phyloP scores from a whole-genome alignment of 768 basidiomycete genomes.

The Cyathus striatus region DNA sequence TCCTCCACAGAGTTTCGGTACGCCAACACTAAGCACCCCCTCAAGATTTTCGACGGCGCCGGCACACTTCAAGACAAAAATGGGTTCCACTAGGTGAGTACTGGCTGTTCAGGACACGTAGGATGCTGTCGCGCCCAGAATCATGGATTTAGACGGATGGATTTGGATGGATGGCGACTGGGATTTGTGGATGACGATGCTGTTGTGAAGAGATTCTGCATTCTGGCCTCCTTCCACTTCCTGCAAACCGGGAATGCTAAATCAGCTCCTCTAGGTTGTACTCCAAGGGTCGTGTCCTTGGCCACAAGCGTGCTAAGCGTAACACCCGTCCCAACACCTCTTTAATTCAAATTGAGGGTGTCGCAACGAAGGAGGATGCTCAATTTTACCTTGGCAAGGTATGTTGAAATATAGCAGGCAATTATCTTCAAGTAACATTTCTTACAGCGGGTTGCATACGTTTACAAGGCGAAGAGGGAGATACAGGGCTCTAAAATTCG shows the following conservation, averaged over 20 bases:
- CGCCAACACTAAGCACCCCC: constrained; percentile 21
- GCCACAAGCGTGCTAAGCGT: constrained; percentile 98
- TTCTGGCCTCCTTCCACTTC: constrained; percentile 1
- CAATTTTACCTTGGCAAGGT: constrained; percentile 99
- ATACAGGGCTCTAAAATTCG: constrained; percentile 93
- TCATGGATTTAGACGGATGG: constrained; percentile 34
- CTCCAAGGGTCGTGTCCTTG: constrained; percentile 93
- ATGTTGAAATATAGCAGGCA: constrained; percentile 14
- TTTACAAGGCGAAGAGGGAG: constrained; percentile 95
- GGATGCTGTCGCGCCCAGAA: constrained; percentile 4
- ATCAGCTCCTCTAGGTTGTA: constrained; percentile 62
- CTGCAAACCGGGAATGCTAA: neutral
- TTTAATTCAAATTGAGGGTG: constrained; percentile 96
- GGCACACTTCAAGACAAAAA: constrained; percentile 49
- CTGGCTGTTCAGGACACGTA: constrained; percentile 12
- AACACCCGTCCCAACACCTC: constrained; percentile 96
- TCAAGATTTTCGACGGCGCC: constrained; percentile 41
- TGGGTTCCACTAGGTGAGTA: constrained; percentile 80
- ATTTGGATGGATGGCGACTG: constrained; percentile 21
- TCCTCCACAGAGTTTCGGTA: no score
- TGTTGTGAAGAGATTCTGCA: constrained; percentile 1
- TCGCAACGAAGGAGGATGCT: constrained; percentile 87
- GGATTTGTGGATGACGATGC: neutral
- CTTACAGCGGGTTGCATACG: constrained; percentile 86
- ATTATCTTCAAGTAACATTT: neutral